A percentile compares a stretch with the other conserved stretches of the same genome.
phyloP scores from a whole-genome alignment of 1,284 basidiomycete species.

The Melampsora larici-populina region DNA sequence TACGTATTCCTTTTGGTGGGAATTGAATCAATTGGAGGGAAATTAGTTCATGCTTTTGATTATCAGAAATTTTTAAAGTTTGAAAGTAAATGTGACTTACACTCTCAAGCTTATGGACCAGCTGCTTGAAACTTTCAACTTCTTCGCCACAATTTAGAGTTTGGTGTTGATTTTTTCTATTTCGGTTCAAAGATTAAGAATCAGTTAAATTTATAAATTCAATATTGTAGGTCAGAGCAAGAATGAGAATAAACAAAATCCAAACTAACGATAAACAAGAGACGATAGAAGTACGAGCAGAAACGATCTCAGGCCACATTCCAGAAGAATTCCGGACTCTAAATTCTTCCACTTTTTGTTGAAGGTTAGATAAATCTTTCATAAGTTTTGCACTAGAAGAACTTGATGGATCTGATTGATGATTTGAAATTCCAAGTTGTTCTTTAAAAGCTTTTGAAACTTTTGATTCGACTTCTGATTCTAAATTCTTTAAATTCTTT shows the following conservation, averaged over 20 bases:
- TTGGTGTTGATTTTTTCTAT: conserved; percentile 28
- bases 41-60: not conserved
- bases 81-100: conserved; percentile 6
- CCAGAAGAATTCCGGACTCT: conserved; percentile 12
- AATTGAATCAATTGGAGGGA: not conserved
- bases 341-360: conserved; percentile 23
- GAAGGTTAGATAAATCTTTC: conserved; percentile 29
- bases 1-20: not conserved
- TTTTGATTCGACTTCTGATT: conserved; percentile 37
- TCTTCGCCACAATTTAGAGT: conserved; percentile 37
- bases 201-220: too few relatives aligned
- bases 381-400: conserved; percentile 36
- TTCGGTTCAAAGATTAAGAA: too few relatives aligned
- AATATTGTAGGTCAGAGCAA: not conserved
- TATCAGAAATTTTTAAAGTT: not conserved
- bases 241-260: not conserved
- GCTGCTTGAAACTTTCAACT: conserved; percentile 35
- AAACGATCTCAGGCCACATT: conserved; percentile 18
- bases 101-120: conserved; percentile 28
- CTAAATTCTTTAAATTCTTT: conserved; percentile 20
- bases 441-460: conserved; percentile 26
- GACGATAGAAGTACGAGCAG: conserved; percentile 22
- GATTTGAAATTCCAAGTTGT: conserved; percentile 7
- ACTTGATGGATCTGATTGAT: not conserved
- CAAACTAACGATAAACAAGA: conserved; percentile 27